Evolutionary conservation across 169 alveolate genomes (phyloP).

Genomic region (Plasmodium gallinaceum): DNA sequence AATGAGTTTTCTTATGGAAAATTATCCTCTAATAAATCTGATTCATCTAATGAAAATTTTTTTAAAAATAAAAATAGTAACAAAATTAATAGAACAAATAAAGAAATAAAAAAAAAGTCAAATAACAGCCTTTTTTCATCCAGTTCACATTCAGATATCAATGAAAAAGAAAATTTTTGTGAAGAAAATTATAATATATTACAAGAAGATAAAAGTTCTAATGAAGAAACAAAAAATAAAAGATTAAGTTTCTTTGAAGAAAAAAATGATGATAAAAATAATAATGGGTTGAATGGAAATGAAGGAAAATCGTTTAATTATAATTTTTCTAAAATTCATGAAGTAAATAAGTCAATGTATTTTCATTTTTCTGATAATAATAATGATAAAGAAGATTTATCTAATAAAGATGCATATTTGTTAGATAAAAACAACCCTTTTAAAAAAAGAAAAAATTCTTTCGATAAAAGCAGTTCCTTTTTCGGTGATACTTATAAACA

Average conservation of each 20-base stretch:
- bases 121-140: no score
- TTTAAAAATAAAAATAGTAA: background rate
- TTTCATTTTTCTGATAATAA: background rate
- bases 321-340: background rate
- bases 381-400: background rate
- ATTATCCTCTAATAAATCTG: background rate
- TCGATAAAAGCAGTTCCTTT: no score
- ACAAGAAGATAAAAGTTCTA: no score
- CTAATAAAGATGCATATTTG: no score
- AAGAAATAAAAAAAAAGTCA: background rate
- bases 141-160: no score
- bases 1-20: background rate
- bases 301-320: background rate
- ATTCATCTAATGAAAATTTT: background rate
- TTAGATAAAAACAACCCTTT: no score
- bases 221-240: background rate
- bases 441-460: no score
- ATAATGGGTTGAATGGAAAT: background rate
- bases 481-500: no score
- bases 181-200: no score
- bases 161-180: no score
- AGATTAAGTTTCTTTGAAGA: background rate
- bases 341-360: background rate
- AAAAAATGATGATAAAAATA: background rate
- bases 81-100: background rate